phyloP scores from a whole-genome alignment of 305 asterid species.

The Plantago lanceolata region DNA sequence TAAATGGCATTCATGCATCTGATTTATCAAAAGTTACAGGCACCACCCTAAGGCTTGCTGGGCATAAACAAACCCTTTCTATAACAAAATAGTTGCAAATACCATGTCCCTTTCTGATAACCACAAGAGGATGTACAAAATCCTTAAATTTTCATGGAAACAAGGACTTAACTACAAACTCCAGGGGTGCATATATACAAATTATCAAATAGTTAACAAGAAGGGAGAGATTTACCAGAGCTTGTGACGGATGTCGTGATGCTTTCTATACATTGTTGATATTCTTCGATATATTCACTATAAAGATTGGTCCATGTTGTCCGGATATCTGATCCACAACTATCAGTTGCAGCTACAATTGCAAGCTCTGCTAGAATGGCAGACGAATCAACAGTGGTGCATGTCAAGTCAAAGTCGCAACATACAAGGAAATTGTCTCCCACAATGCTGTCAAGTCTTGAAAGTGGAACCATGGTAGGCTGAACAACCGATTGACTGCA shows the following conservation, averaged over 20 bases:
- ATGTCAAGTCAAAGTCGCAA: slow-evolving; percentile 66
- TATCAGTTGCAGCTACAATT: slow-evolving; percentile 40
- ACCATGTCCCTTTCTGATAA: no score
- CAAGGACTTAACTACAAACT: no score
- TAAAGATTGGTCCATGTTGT: slow-evolving; percentile 45
- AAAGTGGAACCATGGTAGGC: slow-evolving; percentile 43
- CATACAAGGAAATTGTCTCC: slow-evolving; percentile 41
- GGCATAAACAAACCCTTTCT: no score
- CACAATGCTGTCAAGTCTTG: slow-evolving; percentile 31
- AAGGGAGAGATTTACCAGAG: slow-evolving; percentile 25
- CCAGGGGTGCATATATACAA: no score
- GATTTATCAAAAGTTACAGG: no score
- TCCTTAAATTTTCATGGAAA: no score
- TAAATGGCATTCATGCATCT: no score
- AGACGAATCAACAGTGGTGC: slow-evolving; percentile 57
- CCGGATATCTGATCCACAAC: slow-evolving; percentile 32
- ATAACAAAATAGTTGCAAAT: no score
- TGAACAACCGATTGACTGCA: slow-evolving; percentile 46
- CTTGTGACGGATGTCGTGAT: slow-evolving; percentile 37
- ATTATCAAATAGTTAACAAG: slow-evolving; percentile 3
- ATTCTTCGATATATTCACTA: slow-evolving; percentile 50
- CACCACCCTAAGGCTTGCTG: no score
- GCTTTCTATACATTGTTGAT: slow-evolving; percentile 53
- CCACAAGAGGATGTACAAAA: no score
- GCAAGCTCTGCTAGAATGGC: slow-evolving; percentile 67